These are phyloP conservation scores for Microcera coccophila DNA, from an alignment of 2,329 filamentous ascomycete genomes.

Conservation along the genomic window DNA sequence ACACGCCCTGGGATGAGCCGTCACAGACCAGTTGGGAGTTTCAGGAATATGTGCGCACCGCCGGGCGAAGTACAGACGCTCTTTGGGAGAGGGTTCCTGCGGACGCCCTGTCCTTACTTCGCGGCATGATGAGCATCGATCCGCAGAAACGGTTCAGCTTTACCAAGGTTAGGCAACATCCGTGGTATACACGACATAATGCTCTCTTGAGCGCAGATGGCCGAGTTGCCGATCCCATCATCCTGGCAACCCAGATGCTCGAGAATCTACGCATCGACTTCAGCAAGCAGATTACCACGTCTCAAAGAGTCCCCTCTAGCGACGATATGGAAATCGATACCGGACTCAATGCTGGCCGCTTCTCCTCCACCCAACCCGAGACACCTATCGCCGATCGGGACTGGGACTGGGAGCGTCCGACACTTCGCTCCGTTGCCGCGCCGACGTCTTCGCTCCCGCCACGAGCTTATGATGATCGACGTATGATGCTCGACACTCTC, in stretches of 20 bases:
- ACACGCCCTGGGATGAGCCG: conserved; percentile 96
- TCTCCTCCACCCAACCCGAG: conserved; percentile 85
- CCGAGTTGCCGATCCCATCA: conserved; percentile 70
- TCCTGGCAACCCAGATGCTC: conserved; percentile 91
- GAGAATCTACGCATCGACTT: conserved; percentile 89
- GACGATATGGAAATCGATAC: conserved; percentile 70
- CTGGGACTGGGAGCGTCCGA: conserved; percentile 85
- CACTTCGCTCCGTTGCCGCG: conserved; percentile 49
- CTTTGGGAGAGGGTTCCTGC: conserved; percentile 77
- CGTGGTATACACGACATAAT: conserved; percentile 89
- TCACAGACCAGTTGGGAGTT: conserved; percentile 85
- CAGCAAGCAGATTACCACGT: conserved; percentile 58
- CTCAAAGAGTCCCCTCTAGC: conserved; percentile 31
- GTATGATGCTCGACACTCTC: conserved; percentile 58
- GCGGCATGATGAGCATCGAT: conserved; percentile 89
- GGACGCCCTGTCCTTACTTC: conserved; percentile 73
- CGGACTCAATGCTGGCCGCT: conserved; percentile 41
- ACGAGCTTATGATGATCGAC: conserved; percentile 31
- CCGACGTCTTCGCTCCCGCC: conserved; percentile 35
- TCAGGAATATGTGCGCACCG: conserved; percentile 75
- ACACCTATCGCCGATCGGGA: conserved; percentile 67
- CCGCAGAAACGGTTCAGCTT: conserved; percentile 74
- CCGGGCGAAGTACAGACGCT: conserved; percentile 77
- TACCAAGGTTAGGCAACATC: conserved; percentile 80
- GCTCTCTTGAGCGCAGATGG: conserved; percentile 71